Evolutionary conservation across 768 basidiomycete species (phyloP).

Genomic region (Tylopilus plumbeoviolaceoides): DNA sequence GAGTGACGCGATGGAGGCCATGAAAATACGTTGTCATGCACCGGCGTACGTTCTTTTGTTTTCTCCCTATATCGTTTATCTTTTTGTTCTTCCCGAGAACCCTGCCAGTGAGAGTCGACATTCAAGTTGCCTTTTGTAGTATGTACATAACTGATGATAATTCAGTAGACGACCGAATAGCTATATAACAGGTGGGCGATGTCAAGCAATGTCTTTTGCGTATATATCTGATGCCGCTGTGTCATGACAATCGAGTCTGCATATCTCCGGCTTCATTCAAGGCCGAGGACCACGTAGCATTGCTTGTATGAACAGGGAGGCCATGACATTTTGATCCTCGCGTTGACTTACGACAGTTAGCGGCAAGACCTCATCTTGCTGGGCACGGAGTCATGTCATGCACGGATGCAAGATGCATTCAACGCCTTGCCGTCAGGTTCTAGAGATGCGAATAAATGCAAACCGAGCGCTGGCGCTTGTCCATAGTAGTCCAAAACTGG

Average conservation of each 20-base stretch:
- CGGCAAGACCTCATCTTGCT: too few relatives aligned
- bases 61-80: background rate
- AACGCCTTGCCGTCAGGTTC: too few relatives aligned
- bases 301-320: background rate
- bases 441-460: background rate
- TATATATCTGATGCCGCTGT: background rate
- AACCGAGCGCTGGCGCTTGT: too few relatives aligned
- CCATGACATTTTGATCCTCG: background rate
- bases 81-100: background rate
- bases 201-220: background rate
- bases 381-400: too few relatives aligned
- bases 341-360: background rate
- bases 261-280: background rate
- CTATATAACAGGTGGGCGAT: background rate
- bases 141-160: background rate
- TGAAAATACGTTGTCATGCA: background rate
- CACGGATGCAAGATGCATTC: too few relatives aligned
- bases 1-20: background rate
- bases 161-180: background rate
- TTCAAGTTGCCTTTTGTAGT: too few relatives aligned
- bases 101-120: background rate
- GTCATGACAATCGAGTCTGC: background rate
- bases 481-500: too few relatives aligned
- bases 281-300: background rate
- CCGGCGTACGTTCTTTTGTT: background rate